Evolutionary conservation across 441 rosid genomes (phyloP), one percentile per base, ranked within the genome.

Genomic region (Dalechampia spathulata): DNA sequence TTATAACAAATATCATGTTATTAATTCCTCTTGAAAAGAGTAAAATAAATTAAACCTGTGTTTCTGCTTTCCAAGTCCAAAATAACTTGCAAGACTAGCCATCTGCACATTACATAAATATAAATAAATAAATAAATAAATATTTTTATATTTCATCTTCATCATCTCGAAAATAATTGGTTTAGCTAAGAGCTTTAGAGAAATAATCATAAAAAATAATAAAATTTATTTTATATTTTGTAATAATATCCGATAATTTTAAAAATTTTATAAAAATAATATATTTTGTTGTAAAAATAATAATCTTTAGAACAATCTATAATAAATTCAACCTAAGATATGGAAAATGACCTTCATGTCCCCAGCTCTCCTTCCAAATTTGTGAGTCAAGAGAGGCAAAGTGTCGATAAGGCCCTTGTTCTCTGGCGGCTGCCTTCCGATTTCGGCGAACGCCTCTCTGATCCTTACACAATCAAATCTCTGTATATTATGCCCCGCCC

Each of bases 401-500:
- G 98, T 80, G 69, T 92, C 98, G 38, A 91, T 79, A 11, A 77
- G 74, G 0, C 84, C 90, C 71, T 75, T 84, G 7, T 94, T 91
- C 77, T 81, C 88, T 0, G 97, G 98, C 1, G 98, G 74, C 0
- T 74, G 62, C 73, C 79, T 72, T 1, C 87, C 85, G 34, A 84
- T 78, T 28, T 73, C 78, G 7, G 67, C 73, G 65, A 81, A 91
- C 0, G 97, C 97, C 21, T 86, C 85, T 51, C 67, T 78, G 52
- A 83, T 79, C 40, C 85, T 72, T 7, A 60, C 77, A 70, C 95
- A 82, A 76, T 89, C 99, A 70, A 92, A 92, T 77, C 83, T 80
- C 75, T 73, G n/a, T 64, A 92, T 92, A 65, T 88, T 92, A 68
- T 92, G 98, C 10, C 90, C 96, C 36, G 96, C 96, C 98, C 96